Percentiles rank a stretch among this genome's conserved stretches.
phyloP scores from a whole-genome alignment of 768 basidiomycete genomes.

The Pleurotus tuber-regium region DNA sequence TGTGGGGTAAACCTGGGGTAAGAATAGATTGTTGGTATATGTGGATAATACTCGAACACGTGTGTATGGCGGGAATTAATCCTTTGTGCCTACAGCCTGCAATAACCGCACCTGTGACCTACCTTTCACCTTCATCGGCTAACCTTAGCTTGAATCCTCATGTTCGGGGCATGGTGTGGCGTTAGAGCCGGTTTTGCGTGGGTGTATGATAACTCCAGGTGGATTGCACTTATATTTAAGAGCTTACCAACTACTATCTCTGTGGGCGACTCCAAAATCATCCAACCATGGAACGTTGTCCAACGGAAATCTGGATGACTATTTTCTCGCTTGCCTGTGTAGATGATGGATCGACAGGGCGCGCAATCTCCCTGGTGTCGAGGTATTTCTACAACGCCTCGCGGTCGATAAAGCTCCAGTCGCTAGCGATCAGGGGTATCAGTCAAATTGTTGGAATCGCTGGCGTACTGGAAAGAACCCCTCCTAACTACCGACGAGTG shows the following conservation, averaged over 20 bases:
- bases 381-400: conserved; percentile 25
- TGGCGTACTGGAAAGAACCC: conserved; percentile 16
- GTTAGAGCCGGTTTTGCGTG: conserved; percentile 5
- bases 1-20: no score
- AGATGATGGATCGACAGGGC: conserved; percentile 33
- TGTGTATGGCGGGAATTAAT: no score
- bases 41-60: no score
- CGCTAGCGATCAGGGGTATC: conserved; percentile 25
- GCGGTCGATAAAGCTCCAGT: conserved; percentile 25
- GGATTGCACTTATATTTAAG: not conserved
- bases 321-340: conserved; percentile 34
- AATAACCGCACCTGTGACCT: not conserved
- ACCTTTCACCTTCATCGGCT: not conserved
- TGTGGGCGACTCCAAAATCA: not conserved
- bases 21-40: no score
- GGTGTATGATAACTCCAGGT: not conserved
- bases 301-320: conserved; percentile 26
- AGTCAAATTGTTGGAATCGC: conserved; percentile 24
- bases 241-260: not conserved
- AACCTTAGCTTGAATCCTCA: not conserved
- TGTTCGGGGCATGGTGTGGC: conserved; percentile 11
- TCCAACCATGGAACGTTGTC: conserved; percentile 12
- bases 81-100: no score
- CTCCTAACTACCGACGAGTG: not conserved
- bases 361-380: conserved; percentile 34